phyloP scores from a whole-genome alignment of 1,284 basidiomycete species.

The Bondarzewia mesenterica region DNA sequence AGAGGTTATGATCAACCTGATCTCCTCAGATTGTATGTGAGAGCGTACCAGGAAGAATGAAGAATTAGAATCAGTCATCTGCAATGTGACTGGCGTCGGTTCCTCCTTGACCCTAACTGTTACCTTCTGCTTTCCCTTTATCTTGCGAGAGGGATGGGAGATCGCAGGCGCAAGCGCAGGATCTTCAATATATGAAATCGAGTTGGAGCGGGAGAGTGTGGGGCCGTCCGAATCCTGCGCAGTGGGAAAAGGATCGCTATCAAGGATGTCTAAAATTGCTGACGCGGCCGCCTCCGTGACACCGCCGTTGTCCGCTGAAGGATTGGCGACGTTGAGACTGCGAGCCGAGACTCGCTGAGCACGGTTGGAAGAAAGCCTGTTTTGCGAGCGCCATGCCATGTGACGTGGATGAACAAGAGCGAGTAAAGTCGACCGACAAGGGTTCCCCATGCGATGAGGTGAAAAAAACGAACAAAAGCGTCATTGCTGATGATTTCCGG shows the following conservation, averaged over 20 bases:
- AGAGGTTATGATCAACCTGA: constrained; percentile 14
- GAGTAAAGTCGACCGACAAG: constrained; percentile 11
- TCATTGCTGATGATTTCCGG: background rate
- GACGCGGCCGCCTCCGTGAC: constrained; percentile 25
- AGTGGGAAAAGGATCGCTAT: constrained; percentile 28
- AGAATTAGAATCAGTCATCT: constrained; percentile 17
- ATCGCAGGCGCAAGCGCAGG: constrained; percentile 10
- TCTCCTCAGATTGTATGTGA: constrained; percentile 3
- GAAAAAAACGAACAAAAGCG: constrained; percentile 1
- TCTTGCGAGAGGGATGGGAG: constrained; percentile 24
- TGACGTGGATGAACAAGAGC: constrained; percentile 13
- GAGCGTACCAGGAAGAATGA: constrained; percentile 20
- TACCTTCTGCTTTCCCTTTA: constrained; percentile 38
- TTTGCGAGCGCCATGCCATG: constrained; percentile 9
- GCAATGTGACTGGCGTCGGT: constrained; percentile 30
- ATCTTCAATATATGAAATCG: constrained; percentile 42
- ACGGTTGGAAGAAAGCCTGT: constrained; percentile 50
- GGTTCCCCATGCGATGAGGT: constrained; percentile 5
- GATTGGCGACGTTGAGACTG: constrained; percentile 40
- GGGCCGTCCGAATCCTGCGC: constrained; percentile 10
- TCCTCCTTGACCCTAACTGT: constrained; percentile 63
- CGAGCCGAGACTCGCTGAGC: constrained; percentile 71
- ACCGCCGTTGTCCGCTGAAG: constrained; percentile 29
- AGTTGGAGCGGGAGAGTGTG: constrained; percentile 51
- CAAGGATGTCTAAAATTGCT: constrained; percentile 29